Evolutionary conservation across 2,329 filamentous ascomycete genomes (phyloP).

Genomic region (Colletotrichum kahawae): DNA sequence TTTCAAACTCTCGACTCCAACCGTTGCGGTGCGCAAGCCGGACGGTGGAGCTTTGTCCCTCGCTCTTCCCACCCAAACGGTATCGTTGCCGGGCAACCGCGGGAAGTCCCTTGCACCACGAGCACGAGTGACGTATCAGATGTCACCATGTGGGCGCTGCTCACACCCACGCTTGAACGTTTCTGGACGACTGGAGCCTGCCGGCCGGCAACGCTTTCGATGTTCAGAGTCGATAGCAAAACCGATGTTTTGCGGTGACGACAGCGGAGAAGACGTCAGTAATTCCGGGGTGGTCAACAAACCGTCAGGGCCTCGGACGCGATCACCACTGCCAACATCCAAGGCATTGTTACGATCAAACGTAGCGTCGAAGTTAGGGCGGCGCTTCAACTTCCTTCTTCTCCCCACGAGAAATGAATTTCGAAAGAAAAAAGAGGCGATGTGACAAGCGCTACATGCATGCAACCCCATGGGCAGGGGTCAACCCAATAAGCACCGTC

Average conservation of each 20-base stretch:
- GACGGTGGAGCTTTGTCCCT: neutral
- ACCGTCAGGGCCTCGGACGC: neutral
- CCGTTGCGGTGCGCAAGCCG: neutral
- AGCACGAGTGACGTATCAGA: slow-evolving; percentile 20
- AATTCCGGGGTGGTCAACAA: neutral
- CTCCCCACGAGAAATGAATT: neutral
- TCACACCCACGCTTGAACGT: neutral
- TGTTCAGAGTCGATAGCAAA: neutral
- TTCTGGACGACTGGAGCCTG: neutral
- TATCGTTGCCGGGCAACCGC: slow-evolving; percentile 22
- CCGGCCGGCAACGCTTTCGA: neutral
- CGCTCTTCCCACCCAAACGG: neutral
- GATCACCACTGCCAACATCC: neutral
- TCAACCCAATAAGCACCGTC: slow-evolving; percentile 5
- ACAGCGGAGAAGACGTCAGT: neutral
- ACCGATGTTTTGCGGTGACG: neutral
- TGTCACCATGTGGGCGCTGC: neutral
- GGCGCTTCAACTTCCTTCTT: neutral
- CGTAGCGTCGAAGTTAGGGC: neutral
- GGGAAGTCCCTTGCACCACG: slow-evolving; percentile 18
- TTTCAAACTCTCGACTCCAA: neutral
- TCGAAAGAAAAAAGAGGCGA: neutral
- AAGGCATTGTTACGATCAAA: neutral
- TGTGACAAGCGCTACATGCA: slow-evolving; percentile 1
- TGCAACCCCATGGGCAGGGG: slow-evolving; percentile 10